Evolutionary conservation across 345 rosid species (phyloP).

Genomic region (Carallia pectinifolia): DNA sequence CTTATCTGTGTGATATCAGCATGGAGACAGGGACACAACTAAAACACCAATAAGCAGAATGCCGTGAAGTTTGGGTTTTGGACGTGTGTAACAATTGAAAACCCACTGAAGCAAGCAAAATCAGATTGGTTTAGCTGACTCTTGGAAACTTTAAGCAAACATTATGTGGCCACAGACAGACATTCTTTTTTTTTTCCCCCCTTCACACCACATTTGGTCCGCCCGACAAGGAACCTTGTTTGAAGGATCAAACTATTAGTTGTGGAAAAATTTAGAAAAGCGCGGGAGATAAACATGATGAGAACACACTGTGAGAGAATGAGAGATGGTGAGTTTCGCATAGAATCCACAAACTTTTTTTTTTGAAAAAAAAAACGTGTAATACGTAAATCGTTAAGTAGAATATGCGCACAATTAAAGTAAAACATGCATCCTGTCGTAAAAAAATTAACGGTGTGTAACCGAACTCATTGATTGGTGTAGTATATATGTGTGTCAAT

Average conservation of each 20-base stretch:
- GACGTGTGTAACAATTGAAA: slow-evolving; percentile 36
- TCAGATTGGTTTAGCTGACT: slow-evolving; percentile 47
- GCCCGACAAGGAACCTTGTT: slow-evolving; percentile 42
- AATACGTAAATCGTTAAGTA: too few species aligned
- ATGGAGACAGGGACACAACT: slow-evolving; percentile 5
- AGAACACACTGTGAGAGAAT: too few species aligned
- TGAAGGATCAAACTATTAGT: slow-evolving; percentile 16
- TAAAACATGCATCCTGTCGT: too few species aligned
- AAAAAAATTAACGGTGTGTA: too few species aligned
- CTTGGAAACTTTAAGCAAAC: slow-evolving; percentile 18
- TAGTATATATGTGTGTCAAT: background rate
- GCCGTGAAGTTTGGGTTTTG: slow-evolving; percentile 20
- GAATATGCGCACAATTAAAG: too few species aligned
- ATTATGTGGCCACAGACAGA: slow-evolving; percentile 25
- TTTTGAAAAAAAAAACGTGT: too few species aligned
- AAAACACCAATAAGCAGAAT: slow-evolving; percentile 14
- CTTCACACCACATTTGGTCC: slow-evolving; percentile 31
- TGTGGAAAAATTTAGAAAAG: too few species aligned
- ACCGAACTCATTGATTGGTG: background rate
- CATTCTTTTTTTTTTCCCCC: background rate
- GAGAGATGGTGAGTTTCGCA: too few species aligned
- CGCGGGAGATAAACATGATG: too few species aligned
- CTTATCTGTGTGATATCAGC: slow-evolving; percentile 8
- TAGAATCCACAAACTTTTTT: too few species aligned
- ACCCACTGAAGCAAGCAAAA: slow-evolving; percentile 45